Base-by-base conservation (phyloP, 1,139 yeast species). In the Sugiyamaella pinicola region DNA sequence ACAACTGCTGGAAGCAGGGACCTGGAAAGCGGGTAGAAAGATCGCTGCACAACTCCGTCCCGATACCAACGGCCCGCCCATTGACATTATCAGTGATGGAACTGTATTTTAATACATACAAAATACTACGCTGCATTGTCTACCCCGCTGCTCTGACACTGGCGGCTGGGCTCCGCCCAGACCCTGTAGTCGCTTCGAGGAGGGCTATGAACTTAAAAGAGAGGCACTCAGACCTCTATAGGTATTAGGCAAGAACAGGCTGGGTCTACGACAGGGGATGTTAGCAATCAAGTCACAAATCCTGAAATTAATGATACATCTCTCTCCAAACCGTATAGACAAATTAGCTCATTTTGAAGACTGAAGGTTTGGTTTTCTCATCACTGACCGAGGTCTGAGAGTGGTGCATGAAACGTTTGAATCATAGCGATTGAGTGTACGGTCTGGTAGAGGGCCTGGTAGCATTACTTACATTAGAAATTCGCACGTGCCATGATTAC, bases 21-120 rank as follows among this genome's bases (percentile, higher is more conserved):
- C 81, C 34, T 82, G 85, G 86, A 78, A 78, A 58, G 79, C 84
- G 2, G 85, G 85, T 1, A 69, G 85, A 49, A 77, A 76, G 53
- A 76, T 80, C 49, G 85, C 85, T 0, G 76, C 74, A 9, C 62
- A 69, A 51, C 61, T 71, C 54, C 74, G 85, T 57, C 75, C 79
- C 2, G 63, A 64, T 15, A 74, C 78, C 0, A 76, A 73, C 6
- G 85, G 84, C 1, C 85, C 85, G 8, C 85, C 85, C 19, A 81
- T 81, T 52, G 81, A 79, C 54, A 66, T 81, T 21, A 64, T 70
- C 55, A 79, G 83, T 52, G 85, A 81, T 60, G 85, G 85, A 4
- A 81, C 85, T 1, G 82, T 81, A 1, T 81, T 81, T 59, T 81
- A 55, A 51, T 21, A 5, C 12, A 24, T 15, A 13, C 19, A 10